Evolutionary conservation across 306 rosid genomes (phyloP), one percentile per base, ranked within the genome.

Genomic region (Vicia sativa): DNA sequence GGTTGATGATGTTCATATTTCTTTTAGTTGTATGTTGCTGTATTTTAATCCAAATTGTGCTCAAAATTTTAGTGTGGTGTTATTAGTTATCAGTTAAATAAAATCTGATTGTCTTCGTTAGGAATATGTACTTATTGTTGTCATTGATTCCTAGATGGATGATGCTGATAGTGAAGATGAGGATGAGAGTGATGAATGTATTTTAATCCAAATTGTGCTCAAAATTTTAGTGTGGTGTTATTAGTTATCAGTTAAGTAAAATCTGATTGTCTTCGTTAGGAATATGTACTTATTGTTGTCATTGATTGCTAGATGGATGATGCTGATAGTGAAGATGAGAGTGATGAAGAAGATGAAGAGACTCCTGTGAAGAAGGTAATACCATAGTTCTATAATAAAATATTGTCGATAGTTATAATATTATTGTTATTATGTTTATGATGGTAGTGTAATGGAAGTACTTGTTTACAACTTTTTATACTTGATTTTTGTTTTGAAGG

Each of bases 331-430:
- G 88, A 77, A 1, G 85, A 71, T 0, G 89, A 64, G 0, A n/a
- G 79, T 16, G 83, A 81, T 6, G 89, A 79, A 16, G 91, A 87
- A 2, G 87, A 73, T 1, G 87, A 71, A 34, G 79, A 81, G 67
- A 70, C 81, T 50, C 83, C 87, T 2, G 62, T 55, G 11, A 83
- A 84, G 74, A 90, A 90, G 96, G 98, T 87, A 73, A 0, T 12
- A 0, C 0, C 23, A 15, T 26, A 16, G 5, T 2, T 2, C 0
- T 64, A 23, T 45, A 6, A 6, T 10, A 0, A 14, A n/a, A 5
- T 58, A 31, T 1, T 14, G 14, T 28, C 34, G 5, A 34, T 15
- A 31, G 6, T 44, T 16, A 6, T 49, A 13, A 4, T 45, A 45
- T 11, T 50, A 9, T 38, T 11, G 0, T 19, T 1, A 18, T 49